Evolutionary conservation across 495 filamentous ascomycete species (phyloP).

Genomic region (Penicillium flavigenum): DNA sequence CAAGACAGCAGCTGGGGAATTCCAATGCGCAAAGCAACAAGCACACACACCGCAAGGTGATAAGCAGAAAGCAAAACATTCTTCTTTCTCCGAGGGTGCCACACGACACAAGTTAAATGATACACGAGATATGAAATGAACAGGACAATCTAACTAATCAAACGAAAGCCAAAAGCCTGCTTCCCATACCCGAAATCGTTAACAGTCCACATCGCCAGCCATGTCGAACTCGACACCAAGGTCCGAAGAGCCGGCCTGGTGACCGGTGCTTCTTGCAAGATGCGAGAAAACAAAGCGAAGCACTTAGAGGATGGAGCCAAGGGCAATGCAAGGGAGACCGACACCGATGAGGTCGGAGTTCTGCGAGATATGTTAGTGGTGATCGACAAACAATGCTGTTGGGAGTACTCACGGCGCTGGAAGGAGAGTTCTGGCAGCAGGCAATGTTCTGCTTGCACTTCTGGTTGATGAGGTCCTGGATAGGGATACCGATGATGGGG

Average conservation of each 20-base stretch:
- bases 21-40: slow-evolving; percentile 28
- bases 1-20: slow-evolving; percentile 24
- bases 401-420: slow-evolving; percentile 33
- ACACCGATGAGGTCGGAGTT: slow-evolving; percentile 43
- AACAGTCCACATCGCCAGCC: slow-evolving; percentile 19
- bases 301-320: slow-evolving; percentile 50
- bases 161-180: slow-evolving; percentile 22
- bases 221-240: slow-evolving; percentile 6
- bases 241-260: slow-evolving; percentile 8
- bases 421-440: slow-evolving; percentile 49
- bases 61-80: slow-evolving; percentile 29
- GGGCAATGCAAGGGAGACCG: slow-evolving; percentile 48
- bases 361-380: slow-evolving; percentile 17
- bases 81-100: slow-evolving; percentile 42
- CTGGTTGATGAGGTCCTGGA: slow-evolving; percentile 44
- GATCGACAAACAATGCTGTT: no score
- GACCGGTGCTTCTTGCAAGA: slow-evolving; percentile 23
- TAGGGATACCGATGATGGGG: slow-evolving; percentile 26
- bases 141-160: slow-evolving; percentile 28
- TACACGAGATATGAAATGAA: slow-evolving; percentile 30
- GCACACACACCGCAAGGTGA: slow-evolving; percentile 18
- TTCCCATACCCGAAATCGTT: slow-evolving; percentile 27
- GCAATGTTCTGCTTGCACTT: slow-evolving; percentile 53
- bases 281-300: slow-evolving; percentile 16
- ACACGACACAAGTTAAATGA: slow-evolving; percentile 38